These are phyloP conservation scores for Eremothecium sinecaudum DNA, from an alignment of 1,139 yeast species.

Conservation along the genomic window DNA sequence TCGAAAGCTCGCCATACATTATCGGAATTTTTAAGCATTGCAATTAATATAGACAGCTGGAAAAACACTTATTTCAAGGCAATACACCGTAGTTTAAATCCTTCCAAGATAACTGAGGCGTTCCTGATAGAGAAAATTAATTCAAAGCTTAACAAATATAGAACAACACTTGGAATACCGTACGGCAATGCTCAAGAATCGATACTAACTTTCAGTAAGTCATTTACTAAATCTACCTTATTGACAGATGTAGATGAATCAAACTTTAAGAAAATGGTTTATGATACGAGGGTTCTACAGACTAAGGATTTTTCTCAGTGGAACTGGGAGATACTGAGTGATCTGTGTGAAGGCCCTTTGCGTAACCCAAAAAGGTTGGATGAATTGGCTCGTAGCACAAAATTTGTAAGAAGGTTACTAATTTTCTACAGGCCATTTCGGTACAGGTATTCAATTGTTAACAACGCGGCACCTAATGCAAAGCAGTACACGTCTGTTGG, in stretches of 20 bases:
- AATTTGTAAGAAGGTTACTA: slow-evolving; percentile 71
- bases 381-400: slow-evolving; percentile 70
- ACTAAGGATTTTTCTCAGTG: slow-evolving; percentile 76
- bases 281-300: slow-evolving; percentile 60
- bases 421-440: slow-evolving; percentile 91
- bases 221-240: slow-evolving; percentile 36
- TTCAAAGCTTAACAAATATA: slow-evolving; percentile 34
- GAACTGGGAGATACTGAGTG: slow-evolving; percentile 73
- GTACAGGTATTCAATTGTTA: slow-evolving; percentile 63
- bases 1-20: slow-evolving; percentile 56
- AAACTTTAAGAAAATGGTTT: slow-evolving; percentile 57
- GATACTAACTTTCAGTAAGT: slow-evolving; percentile 33
- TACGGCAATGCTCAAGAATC: slow-evolving; percentile 21
- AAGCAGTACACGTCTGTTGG: slow-evolving; percentile 58
- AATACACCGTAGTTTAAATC: slow-evolving; percentile 8
- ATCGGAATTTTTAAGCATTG: slow-evolving; percentile 51
- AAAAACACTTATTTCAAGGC: slow-evolving; percentile 6
- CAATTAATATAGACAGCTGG: slow-evolving; percentile 40
- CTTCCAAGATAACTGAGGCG: slow-evolving; percentile 17
- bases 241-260: slow-evolving; percentile 57
- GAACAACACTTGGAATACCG: slow-evolving; percentile 31
- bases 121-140: slow-evolving; percentile 42
- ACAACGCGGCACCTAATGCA: slow-evolving; percentile 42
- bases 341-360: slow-evolving; percentile 71
- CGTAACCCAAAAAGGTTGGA: slow-evolving; percentile 63